These are phyloP conservation scores for Multifurca ochricompacta DNA, from an alignment of 768 basidiomycete genomes.

Conservation along the genomic window DNA sequence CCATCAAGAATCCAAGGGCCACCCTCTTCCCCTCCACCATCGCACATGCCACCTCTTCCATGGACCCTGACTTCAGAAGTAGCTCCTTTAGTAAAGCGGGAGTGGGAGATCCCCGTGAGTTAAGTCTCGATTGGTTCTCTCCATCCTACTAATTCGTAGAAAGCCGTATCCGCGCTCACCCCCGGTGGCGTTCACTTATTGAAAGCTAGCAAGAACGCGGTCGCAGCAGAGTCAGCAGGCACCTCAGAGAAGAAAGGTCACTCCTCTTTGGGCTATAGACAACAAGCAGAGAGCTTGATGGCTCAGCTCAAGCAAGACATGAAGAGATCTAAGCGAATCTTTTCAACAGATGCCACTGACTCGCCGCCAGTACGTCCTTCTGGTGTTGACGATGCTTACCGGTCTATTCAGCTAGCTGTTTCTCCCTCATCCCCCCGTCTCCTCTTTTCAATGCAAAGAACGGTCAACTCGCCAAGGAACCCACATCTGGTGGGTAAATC, in stretches of 20 bases:
- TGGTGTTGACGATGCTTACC: background rate
- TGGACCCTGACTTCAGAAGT: background rate
- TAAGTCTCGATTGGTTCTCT: background rate
- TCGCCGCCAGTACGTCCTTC: constrained; percentile 30
- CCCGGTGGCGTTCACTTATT: background rate
- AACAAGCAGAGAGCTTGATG: constrained; percentile 75
- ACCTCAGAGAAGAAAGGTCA: constrained; percentile 34
- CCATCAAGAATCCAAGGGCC: constrained; percentile 70
- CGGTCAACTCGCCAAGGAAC: background rate
- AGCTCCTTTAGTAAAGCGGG: background rate
- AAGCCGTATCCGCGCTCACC: background rate
- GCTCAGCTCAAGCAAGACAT: constrained; percentile 78
- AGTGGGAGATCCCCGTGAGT: background rate
- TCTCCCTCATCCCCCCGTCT: background rate
- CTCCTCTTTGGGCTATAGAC: constrained; percentile 62
- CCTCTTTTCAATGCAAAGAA: background rate
- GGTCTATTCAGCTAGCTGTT: background rate
- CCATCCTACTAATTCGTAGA: background rate
- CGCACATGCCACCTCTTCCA: constrained; percentile 33
- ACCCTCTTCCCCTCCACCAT: constrained; percentile 69
- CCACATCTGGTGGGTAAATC: background rate
- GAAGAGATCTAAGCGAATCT: constrained; percentile 63
- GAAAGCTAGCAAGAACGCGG: background rate
- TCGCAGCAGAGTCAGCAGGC: background rate
- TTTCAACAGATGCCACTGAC: constrained; percentile 56